Evolutionary conservation across 2,329 filamentous ascomycete genomes (phyloP), one percentile per base, ranked within the genome.

Genomic region (Pseudogymnoascus sp.): DNA sequence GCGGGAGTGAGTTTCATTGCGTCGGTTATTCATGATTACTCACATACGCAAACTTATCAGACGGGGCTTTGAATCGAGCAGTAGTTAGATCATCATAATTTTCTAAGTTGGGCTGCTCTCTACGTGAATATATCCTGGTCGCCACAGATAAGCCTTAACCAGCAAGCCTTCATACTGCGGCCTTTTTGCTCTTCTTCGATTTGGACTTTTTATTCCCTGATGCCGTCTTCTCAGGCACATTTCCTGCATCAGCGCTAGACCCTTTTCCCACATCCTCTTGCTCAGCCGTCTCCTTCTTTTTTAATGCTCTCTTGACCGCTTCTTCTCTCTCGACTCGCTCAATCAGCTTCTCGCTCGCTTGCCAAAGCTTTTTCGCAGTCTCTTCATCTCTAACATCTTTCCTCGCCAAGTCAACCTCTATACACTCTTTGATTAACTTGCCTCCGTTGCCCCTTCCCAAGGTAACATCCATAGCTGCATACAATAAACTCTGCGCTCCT

Each of bases 371-470:
- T 81, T 95, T 92, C 63, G 91, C 92, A 31, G 90, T 77, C 19
- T 82, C 83, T 66, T 95, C 92, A 71, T 96, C 89, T 66, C 82
- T 82, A 49, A 97, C 81, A 70, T 97, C 92, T 26, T 77, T 79
- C 61, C 90, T 81, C 26, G 87, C 81, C 73, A 85, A 88, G 65
- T 88, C 83, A 16, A 92, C 81, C 71, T 91, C 84, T 68, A 84
- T 85, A 72, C 93, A 97, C 74, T 97, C 95, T 75, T 97, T 97
- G 72, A 99, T 81, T 59, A 95, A 72, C 71, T 82, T 87, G 0
- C 88, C 90, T 7, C 90, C 90, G 0, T 75, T 70, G 1, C 82
- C 84, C 35, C 86, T 81, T 3, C 83, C 85, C 60, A 92, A 83
- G 2, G 81, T 79, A 2, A 83, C 82, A 62, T 97, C 92, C 90